Conservation (phyloP, 805 yeast genomes). For the Wickerhamomyces alni region DNA sequence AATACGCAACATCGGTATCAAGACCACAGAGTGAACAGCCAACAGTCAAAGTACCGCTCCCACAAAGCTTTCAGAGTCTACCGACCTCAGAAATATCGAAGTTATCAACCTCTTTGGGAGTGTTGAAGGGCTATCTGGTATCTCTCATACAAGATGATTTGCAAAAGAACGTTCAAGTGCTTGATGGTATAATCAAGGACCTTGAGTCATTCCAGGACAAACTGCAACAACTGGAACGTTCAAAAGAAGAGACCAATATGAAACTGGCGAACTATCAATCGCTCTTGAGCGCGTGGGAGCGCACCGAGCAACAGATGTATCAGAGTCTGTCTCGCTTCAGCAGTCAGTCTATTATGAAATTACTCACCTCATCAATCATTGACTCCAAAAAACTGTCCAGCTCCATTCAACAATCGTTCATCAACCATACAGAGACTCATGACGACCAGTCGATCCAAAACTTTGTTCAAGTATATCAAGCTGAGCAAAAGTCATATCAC, state of each 20-base stretch:
- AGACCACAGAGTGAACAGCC: not conserved
- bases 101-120: constrained; percentile 14
- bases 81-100: constrained; percentile 19
- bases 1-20: not conserved
- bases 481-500: constrained; percentile 37
- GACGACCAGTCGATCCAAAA: constrained; percentile 26
- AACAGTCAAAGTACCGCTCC: constrained; percentile 7
- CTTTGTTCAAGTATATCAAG: constrained; percentile 37
- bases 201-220: constrained; percentile 23
- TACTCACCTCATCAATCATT: constrained; percentile 24
- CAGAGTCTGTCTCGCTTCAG: constrained; percentile 30
- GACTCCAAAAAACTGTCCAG: constrained; percentile 30
- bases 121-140: constrained; percentile 24
- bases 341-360: constrained; percentile 25
- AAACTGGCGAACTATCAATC: constrained; percentile 4
- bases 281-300: constrained; percentile 28
- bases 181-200: constrained; percentile 21
- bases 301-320: constrained; percentile 29
- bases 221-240: constrained; percentile 23
- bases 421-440: constrained; percentile 19
- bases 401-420: constrained; percentile 27
- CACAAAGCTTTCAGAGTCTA: constrained; percentile 14
- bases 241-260: constrained; percentile 19
- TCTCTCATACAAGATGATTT: constrained; percentile 18
- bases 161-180: constrained; percentile 15